Evolutionary conservation across 2,329 filamentous ascomycete genomes (phyloP).

Genomic region (Fonsecaea monophora): DNA sequence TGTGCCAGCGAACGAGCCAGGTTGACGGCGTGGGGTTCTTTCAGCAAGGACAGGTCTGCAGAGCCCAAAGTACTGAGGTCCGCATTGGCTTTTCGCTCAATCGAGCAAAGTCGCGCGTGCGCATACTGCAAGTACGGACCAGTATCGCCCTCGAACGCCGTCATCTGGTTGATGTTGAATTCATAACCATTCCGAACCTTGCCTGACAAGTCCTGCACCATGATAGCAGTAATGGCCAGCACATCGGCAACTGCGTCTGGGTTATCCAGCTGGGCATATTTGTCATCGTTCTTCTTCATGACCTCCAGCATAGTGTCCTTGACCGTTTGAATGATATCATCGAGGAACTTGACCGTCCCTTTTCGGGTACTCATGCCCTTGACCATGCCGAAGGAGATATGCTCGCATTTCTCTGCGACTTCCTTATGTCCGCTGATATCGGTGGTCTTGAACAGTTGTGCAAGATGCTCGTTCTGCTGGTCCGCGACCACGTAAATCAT

Average conservation of each 20-base stretch:
- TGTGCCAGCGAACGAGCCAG: conserved; percentile 67
- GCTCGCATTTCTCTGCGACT: conserved; percentile 64
- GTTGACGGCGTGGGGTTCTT: conserved; percentile 66
- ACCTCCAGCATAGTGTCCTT: conserved; percentile 97
- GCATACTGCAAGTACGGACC: conserved; percentile 71
- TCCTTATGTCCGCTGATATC: conserved; percentile 68
- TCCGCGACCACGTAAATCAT: conserved; percentile 72
- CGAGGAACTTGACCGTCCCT: conserved; percentile 75
- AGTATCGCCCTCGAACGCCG: conserved; percentile 70
- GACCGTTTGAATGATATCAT: conserved; percentile 78
- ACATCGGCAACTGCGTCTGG: conserved; percentile 83
- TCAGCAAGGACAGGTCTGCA: conserved; percentile 66
- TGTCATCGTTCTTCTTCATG: conserved; percentile 87
- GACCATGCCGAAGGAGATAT: conserved; percentile 72
- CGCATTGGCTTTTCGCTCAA: conserved; percentile 63
- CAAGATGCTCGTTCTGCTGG: conserved; percentile 69
- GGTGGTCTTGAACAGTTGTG: conserved; percentile 70
- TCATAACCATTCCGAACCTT: conserved; percentile 75
- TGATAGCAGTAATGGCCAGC: conserved; percentile 90
- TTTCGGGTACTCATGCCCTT: conserved; percentile 70
- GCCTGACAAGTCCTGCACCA: conserved; percentile 97
- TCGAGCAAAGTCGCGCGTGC: conserved; percentile 65
- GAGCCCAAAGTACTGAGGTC: conserved; percentile 56
- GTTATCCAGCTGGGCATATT: conserved; percentile 88
- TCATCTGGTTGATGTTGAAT: conserved; percentile 71